These are phyloP conservation scores for Knoxdaviesia proteae DNA, from an alignment of 2,329 filamentous ascomycete species.

Conservation along the genomic window DNA sequence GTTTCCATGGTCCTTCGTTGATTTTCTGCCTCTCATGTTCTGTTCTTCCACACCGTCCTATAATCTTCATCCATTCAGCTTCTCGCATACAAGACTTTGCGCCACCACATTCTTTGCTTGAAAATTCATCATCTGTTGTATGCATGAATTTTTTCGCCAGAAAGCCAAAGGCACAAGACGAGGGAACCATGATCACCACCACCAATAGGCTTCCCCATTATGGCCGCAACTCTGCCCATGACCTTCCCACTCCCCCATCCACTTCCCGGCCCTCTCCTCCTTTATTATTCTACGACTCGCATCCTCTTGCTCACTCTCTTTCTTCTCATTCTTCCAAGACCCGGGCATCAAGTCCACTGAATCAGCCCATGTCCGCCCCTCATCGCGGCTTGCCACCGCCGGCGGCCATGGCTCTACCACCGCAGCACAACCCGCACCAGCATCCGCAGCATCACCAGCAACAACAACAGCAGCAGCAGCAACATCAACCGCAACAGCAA, in stretches of 20 bases:
- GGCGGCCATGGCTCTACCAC: constrained; percentile 40
- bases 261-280: constrained; percentile 34
- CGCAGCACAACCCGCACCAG: constrained; percentile 12
- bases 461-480: constrained; percentile 6
- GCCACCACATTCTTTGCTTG: too few species aligned
- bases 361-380: constrained; percentile 44
- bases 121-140: too few species aligned
- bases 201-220: too few species aligned
- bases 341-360: constrained; percentile 15
- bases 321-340: constrained; percentile 20
- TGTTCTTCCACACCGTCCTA: too few species aligned
- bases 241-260: constrained; percentile 36
- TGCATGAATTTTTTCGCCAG: too few species aligned
- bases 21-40: too few species aligned
- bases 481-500: constrained; percentile 11
- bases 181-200: too few species aligned
- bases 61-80: too few species aligned
- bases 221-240: constrained; percentile 20
- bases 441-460: constrained; percentile 4
- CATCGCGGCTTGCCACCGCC: constrained; percentile 51
- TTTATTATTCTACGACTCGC: constrained; percentile 26
- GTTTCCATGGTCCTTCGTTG: too few species aligned
- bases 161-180: too few species aligned
- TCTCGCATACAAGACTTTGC: too few species aligned
- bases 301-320: constrained; percentile 15